Base-by-base conservation (phyloP, 75 land plant genomes). In the Cupressus sempervirens region DNA sequence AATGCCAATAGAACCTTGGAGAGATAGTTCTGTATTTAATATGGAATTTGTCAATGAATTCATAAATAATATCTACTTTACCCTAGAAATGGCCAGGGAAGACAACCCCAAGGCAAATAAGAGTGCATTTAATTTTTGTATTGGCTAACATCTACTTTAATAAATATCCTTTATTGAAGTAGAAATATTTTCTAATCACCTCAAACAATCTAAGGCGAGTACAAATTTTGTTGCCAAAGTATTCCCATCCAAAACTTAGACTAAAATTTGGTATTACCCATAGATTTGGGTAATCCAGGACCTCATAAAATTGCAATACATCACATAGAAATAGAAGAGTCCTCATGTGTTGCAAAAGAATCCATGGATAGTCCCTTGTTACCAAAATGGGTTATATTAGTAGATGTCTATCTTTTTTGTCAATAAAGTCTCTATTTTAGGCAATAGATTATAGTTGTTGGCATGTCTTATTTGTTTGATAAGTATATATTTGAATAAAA, bases 351-450 rank as follows among this genome's bases (percentile, higher is more conserved):
- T 80, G 84, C 54, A 83, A 92, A 89, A 83, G 91, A 82, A 46
- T 89, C 91, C 46, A 79, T 94, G 68, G 93, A 93, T 38, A 86
- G 89, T 80, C 94, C 96, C 43, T 81, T 94, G 74, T 82, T 93
- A 83, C 10, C 80, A 83, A 90, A 93, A 81, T 88, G 87, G 85
- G 92, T 90, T 85, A 73, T 20, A 48, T 41, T 11, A 52, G 15
- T 40, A 18, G 80, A 34, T 10, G 41, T 4, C 20, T 58, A 3
- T 68, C 46, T 50, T 34, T 56, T 67, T 3, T 56, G 83, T 48
- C 32, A 83, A 45, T 15, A 29, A n/a, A 86, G 10, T 1, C 14
- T 20, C n/a, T 15, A 43, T 15, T 53, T 12, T 50, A 43, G 30
- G 38, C 83, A 30, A 3, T 53, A 62, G 12, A 7, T 35, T 16